phyloP scores from a whole-genome alignment of 2,329 filamentous ascomycete genomes.

The Phyllachora maydis region DNA sequence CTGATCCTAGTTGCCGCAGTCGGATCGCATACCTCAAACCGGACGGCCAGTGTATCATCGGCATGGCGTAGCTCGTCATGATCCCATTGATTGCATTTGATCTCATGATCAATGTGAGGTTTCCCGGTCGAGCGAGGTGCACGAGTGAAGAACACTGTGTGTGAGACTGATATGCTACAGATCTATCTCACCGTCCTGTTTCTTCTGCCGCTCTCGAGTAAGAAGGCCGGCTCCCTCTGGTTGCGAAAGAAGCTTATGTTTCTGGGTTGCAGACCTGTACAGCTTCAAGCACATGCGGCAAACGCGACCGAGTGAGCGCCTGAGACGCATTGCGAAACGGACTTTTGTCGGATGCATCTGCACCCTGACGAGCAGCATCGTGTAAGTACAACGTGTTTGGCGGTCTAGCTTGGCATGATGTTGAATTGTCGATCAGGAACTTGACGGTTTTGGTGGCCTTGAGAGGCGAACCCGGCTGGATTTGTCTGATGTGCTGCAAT shows the following conservation, averaged over 20 bases:
- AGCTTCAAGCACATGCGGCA: slow-evolving; percentile 26
- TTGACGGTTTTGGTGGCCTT: slow-evolving; percentile 35
- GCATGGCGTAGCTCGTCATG: slow-evolving; percentile 35
- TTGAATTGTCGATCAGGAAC: slow-evolving; percentile 22
- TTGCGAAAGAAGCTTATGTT: too few species aligned
- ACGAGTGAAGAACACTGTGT: too few species aligned
- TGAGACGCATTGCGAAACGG: slow-evolving; percentile 30
- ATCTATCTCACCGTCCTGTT: slow-evolving; percentile 43
- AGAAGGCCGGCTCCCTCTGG: slow-evolving; percentile 4
- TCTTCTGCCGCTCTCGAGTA: slow-evolving; percentile 35
- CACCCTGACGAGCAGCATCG: slow-evolving; percentile 34
- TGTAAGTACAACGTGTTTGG: slow-evolving; percentile 16
- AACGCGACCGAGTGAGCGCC: slow-evolving; percentile 16
- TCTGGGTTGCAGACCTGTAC: slow-evolving; percentile 24
- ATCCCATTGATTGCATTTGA: slow-evolving; percentile 41
- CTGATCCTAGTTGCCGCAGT: slow-evolving; percentile 31
- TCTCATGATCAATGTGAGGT: slow-evolving; percentile 29
- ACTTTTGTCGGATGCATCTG: slow-evolving; percentile 37
- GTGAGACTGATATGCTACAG: slow-evolving; percentile 9
- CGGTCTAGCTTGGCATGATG: not conserved
- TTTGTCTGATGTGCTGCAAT: slow-evolving; percentile 46
- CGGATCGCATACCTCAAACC: too few species aligned
- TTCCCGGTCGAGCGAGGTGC: too few species aligned
- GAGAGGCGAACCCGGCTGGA: slow-evolving; percentile 38
- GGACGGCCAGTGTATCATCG: slow-evolving; percentile 36